Evolutionary conservation across 768 basidiomycete genomes (phyloP).

Genomic region (Cantharellus anzutake): DNA sequence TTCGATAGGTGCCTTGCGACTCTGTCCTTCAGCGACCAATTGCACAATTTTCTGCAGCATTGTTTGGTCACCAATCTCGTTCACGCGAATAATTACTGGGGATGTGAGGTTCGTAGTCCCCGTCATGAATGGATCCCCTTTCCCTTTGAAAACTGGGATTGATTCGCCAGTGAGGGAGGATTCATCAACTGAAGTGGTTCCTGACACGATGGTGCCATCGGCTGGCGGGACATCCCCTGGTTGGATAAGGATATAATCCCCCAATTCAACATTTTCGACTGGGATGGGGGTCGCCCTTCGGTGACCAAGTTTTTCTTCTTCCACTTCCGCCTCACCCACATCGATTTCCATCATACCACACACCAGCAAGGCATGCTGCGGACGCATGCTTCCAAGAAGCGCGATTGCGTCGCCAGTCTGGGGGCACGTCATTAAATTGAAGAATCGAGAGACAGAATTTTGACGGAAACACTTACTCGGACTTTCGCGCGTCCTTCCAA

Average conservation of each 20-base stretch:
- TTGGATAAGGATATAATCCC: constrained; percentile 57
- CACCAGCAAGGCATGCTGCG: constrained; percentile 40
- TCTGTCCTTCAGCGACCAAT: constrained; percentile 62
- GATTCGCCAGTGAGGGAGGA: constrained; percentile 76
- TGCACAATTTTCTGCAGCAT: constrained; percentile 64
- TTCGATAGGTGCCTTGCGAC: constrained; percentile 58
- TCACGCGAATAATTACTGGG: constrained; percentile 41
- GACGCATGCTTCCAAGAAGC: constrained; percentile 43
- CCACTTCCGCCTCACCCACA: constrained; percentile 12
- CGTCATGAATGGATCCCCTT: constrained; percentile 48
- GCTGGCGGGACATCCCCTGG: constrained; percentile 58
- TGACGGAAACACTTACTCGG: constrained; percentile 6
- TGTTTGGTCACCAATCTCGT: constrained; percentile 42
- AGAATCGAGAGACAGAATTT: background rate
- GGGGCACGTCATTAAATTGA: background rate
- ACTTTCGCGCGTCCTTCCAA: constrained; percentile 18
- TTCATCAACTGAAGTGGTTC: constrained; percentile 45
- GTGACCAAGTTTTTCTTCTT: background rate
- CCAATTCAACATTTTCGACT: constrained; percentile 53
- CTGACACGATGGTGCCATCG: constrained; percentile 44
- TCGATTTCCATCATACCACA: constrained; percentile 12
- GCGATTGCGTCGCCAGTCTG: constrained; percentile 54
- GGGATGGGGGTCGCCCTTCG: constrained; percentile 12
- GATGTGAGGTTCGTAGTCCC: constrained; percentile 54
- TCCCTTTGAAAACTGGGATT: constrained; percentile 33